phyloP scores from a whole-genome alignment of 257 asterid genomes.

The Sherardia arvensis region DNA sequence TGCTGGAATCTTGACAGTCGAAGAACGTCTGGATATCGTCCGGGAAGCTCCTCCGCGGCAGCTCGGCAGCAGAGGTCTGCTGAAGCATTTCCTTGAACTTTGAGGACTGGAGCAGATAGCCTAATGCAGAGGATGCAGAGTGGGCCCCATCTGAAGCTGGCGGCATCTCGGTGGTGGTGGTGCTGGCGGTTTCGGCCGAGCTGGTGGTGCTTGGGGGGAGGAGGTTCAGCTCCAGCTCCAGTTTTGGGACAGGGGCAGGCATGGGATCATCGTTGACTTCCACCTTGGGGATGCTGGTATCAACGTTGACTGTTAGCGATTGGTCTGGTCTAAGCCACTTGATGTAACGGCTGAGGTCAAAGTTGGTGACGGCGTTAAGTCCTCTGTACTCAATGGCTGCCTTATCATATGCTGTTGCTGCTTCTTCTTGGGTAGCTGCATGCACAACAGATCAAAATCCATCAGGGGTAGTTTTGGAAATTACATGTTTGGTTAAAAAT shows the following conservation, averaged over 20 bases:
- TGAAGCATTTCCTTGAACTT: constrained; percentile 59
- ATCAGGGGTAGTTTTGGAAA: constrained; percentile 9
- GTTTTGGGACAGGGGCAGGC: constrained; percentile 19
- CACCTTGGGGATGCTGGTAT: constrained; percentile 6
- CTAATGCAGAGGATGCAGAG: constrained; percentile 44
- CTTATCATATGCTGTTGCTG: constrained; percentile 89
- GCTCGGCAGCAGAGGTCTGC: constrained; percentile 26
- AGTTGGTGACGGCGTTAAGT: constrained; percentile 82
- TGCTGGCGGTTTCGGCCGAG: constrained; percentile 16
- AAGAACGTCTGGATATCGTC: constrained; percentile 90
- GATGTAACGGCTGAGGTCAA: constrained; percentile 78
- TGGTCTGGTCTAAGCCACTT: constrained; percentile 34
- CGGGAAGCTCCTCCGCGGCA: constrained; percentile 64
- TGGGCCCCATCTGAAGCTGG: constrained; percentile 5
- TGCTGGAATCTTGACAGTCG: constrained; percentile 60
- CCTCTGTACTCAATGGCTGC: constrained; percentile 97
- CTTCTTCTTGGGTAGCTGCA: constrained; percentile 95
- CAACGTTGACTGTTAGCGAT: constrained; percentile 9
- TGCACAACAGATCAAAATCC: not conserved
- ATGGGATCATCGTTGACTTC: constrained; percentile 13
- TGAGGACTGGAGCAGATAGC: constrained; percentile 47
- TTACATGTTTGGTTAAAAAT: not conserved
- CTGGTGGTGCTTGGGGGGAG: constrained; percentile 34
- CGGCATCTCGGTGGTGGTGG: constrained; percentile 14
- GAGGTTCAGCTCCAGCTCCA: constrained; percentile 21